Evolutionary conservation across 768 basidiomycete genomes (phyloP), one percentile per base, ranked within the genome.

Genomic region (Leucocoprinus leucothites): DNA sequence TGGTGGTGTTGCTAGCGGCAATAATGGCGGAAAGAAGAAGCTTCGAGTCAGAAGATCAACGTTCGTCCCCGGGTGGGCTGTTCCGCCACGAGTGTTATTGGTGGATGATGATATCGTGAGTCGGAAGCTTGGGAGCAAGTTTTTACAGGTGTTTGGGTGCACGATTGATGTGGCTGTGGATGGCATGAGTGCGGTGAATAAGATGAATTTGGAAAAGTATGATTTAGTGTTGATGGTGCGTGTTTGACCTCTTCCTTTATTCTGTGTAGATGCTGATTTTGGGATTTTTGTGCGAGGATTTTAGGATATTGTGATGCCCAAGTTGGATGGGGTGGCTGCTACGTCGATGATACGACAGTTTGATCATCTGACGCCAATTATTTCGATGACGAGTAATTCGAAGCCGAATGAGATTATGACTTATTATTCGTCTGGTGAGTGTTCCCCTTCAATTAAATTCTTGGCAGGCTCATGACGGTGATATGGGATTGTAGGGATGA

Each of bases 71-170:
- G 90, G 87, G 1, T 95, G 93, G 93, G 88, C 91, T 0, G 89
- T 94, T 0, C 89, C 93, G 0, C 96, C 96, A 3, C 76, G 90
- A 0, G 94, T 98, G 53, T 69, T 98, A 48, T 80, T 98, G 7
- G 96, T 98, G 9, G 96, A 98, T 68, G 96, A 98, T 69, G 96
- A 98, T 64, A 87, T 87, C 3, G 94, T 98, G 24, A 94, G 88
- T 67, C 72, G 95, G 55, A 87, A 86, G 66, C 71, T 98, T 55
- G 87, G 89, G 59, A 89, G 85, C 76, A 97, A 95, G 73, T 96
- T 98, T 68, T 69, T 98, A 67, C 89, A 96, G 72, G 90, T 97
- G 42, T 94, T 95, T 70, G 96, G 96, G 36, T 97, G 95, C 69
- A 85, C 86, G 63, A 94, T 89, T 53, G 96, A 98, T 62, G 89